These are phyloP conservation scores for Eruca vesicaria DNA, from an alignment of 441 rosid species.

Conservation along the genomic window DNA sequence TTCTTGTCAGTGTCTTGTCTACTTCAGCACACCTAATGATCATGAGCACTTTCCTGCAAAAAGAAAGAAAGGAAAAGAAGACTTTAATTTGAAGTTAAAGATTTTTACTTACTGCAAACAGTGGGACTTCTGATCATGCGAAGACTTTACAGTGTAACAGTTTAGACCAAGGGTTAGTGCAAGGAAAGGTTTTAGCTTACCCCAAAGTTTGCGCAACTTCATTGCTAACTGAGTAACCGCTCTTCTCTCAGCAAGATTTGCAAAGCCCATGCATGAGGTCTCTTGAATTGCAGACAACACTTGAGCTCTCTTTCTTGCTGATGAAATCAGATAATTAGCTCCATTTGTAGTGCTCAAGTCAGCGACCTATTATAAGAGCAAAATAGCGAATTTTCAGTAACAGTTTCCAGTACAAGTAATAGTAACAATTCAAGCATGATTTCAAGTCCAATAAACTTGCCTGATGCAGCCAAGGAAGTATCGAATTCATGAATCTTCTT, in stretches of 20 bases:
- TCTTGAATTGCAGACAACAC: slow-evolving; percentile 77
- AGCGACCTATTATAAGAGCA: slow-evolving; percentile 52
- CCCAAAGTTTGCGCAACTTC: slow-evolving; percentile 75
- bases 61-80: not conserved
- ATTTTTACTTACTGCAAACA: not conserved
- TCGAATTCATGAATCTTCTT: slow-evolving; percentile 45
- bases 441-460: slow-evolving; percentile 40
- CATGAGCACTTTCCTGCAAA: not conserved
- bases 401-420: not conserved
- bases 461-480: slow-evolving; percentile 93
- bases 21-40: slow-evolving; percentile 12
- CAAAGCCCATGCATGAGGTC: slow-evolving; percentile 63
- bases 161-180: not conserved
- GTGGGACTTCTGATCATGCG: not conserved
- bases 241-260: slow-evolving; percentile 66
- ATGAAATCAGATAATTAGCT: slow-evolving; percentile 55
- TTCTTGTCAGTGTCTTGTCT: slow-evolving; percentile 3
- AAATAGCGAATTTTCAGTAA: not conserved
- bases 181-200: slow-evolving; percentile 43
- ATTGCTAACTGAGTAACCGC: slow-evolving; percentile 62
- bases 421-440: not conserved
- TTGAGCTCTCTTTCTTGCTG: slow-evolving; percentile 62
- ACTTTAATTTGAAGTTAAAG: not conserved
- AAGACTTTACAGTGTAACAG: not conserved
- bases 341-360: slow-evolving; percentile 74